Evolutionary conservation across 2,329 filamentous ascomycete species (phyloP).

Genomic region (Fusarium piperis): DNA sequence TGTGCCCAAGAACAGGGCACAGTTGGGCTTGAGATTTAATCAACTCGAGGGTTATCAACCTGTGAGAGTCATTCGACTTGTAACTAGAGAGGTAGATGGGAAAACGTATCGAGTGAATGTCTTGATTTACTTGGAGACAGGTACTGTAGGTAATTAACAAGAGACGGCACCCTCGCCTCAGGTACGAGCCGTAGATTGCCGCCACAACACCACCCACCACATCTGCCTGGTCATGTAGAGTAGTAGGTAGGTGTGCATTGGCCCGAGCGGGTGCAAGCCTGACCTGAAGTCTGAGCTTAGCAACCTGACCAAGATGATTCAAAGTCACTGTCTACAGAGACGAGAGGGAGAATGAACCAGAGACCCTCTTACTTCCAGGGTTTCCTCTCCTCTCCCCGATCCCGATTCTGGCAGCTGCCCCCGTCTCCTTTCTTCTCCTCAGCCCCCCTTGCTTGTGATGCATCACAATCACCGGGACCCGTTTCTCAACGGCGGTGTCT

Average conservation of each 20-base stretch:
- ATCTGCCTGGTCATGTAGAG: too few species aligned
- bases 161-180: slow-evolving; percentile 13
- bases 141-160: neutral
- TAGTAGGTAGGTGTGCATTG: slow-evolving; percentile 2
- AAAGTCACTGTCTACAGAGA: neutral
- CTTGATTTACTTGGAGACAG: neutral
- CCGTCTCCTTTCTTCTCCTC: neutral
- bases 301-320: neutral
- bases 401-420: neutral
- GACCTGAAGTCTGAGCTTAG: slow-evolving; percentile 4
- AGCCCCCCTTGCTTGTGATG: neutral
- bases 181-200: slow-evolving; percentile 15
- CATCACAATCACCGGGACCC: slow-evolving; percentile 26
- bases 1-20: too few species aligned
- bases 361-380: neutral
- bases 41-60: neutral
- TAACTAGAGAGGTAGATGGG: too few species aligned
- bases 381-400: neutral
- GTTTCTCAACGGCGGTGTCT: slow-evolving; percentile 9
- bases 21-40: neutral
- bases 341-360: neutral
- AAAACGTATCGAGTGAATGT: neutral
- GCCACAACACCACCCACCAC: neutral
- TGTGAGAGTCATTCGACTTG: neutral
- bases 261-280: slow-evolving; percentile 13